Evolutionary conservation across 192 early-diverging fungal genomes (phyloP).

Genomic region (Coemansia sp.): DNA sequence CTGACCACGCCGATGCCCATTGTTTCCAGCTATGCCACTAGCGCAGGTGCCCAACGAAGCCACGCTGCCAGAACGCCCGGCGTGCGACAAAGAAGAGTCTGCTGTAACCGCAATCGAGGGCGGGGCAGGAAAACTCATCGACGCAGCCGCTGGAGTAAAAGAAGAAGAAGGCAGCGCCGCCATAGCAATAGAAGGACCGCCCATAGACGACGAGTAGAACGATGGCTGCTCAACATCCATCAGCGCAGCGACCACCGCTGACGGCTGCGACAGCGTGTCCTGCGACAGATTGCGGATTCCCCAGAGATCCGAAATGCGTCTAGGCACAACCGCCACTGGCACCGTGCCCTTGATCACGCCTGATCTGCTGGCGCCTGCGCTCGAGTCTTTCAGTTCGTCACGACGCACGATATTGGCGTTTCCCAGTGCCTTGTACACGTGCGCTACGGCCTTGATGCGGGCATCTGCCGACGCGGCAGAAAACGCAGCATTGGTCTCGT

Average conservation of each 20-base stretch:
- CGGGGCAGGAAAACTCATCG: neutral
- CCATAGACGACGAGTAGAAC: neutral
- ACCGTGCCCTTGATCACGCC: constrained; percentile 28
- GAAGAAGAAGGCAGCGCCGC: neutral
- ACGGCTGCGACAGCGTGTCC: constrained; percentile 6
- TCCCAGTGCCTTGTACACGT: constrained; percentile 14
- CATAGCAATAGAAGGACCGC: neutral
- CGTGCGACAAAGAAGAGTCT: neutral
- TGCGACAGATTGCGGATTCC: constrained; percentile 20
- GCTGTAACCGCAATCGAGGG: neutral
- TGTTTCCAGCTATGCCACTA: neutral
- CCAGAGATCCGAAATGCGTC: constrained; percentile 31
- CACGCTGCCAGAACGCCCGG: neutral
- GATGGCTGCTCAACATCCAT: neutral
- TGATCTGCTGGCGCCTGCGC: neutral
- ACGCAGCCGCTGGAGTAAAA: neutral
- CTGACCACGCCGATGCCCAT: neutral
- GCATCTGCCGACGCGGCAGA: constrained; percentile 10
- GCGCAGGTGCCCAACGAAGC: neutral
- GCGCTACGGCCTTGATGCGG: constrained; percentile 24
- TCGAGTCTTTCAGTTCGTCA: constrained; percentile 8
- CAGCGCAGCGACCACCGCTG: neutral
- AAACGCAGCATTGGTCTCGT: neutral
- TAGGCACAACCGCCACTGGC: constrained; percentile 28
- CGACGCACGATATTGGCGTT: constrained; percentile 37